Percentiles rank a stretch among this genome's conserved stretches.
phyloP scores from a whole-genome alignment of 2,329 filamentous ascomycete genomes.

The Periconia sp. region DNA sequence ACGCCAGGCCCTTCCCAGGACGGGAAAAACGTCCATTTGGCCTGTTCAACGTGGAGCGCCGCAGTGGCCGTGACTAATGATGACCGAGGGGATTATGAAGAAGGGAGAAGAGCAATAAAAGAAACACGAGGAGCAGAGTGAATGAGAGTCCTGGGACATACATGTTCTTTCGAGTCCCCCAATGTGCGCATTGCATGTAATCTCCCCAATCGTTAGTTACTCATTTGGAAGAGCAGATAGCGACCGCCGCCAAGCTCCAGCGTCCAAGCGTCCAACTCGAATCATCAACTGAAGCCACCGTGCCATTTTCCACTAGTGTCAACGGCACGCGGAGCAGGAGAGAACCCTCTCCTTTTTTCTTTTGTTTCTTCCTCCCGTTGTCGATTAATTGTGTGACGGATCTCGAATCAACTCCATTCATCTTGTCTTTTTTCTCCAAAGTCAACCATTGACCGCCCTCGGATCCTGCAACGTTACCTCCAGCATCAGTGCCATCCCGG shows the following conservation, averaged over 20 bases:
- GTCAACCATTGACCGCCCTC: background rate
- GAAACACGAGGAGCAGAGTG: too few species aligned
- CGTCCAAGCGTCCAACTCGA: background rate
- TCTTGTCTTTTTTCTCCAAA: background rate
- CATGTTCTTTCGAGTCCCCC: background rate
- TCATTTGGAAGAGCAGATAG: background rate
- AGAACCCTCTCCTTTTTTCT: background rate
- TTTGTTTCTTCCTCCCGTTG: background rate
- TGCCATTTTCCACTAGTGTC: background rate
- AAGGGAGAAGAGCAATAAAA: too few species aligned
- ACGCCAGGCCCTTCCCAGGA: background rate
- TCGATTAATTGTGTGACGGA: too few species aligned
- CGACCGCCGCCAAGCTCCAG: background rate
- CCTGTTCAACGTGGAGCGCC: background rate
- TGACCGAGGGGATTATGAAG: background rate
- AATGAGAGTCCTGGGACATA: too few species aligned
- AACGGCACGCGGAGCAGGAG: background rate
- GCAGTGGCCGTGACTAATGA: background rate
- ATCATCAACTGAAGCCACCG: background rate
- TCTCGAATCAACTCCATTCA: background rate
- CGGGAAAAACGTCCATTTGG: background rate
- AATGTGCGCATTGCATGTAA: background rate
- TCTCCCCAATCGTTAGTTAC: background rate
- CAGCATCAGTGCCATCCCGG: slow-evolving; percentile 1
- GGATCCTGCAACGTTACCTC: background rate